A percentile compares a stretch with the other conserved stretches of the same genome.
Evolutionary conservation across 495 filamentous ascomycete species (phyloP).

Genomic region (Penicillium bovifimosum): DNA sequence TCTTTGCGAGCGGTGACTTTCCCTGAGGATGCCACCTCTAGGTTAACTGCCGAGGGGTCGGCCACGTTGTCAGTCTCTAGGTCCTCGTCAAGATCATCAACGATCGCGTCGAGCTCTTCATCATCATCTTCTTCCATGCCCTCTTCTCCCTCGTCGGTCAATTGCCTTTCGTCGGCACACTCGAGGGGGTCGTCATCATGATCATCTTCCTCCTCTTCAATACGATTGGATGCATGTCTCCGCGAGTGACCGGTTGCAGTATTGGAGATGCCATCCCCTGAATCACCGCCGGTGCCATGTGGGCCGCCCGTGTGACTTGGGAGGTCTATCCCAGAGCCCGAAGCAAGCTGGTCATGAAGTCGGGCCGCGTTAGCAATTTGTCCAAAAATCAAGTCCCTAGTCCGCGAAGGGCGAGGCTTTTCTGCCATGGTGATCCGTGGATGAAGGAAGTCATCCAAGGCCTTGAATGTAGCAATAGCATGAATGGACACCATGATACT

Average conservation of each 20-base stretch:
- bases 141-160: conserved; percentile 72
- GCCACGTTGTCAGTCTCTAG: conserved; percentile 66
- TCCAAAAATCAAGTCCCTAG: conserved; percentile 62
- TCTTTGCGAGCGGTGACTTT: conserved; percentile 96
- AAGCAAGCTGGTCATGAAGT: conserved; percentile 39
- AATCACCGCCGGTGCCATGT: conserved; percentile 26
- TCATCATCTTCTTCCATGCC: conserved; percentile 64
- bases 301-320: conserved; percentile 25
- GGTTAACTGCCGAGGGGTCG: conserved; percentile 84
- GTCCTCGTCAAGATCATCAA: conserved; percentile 86
- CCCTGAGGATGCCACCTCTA: conserved; percentile 84
- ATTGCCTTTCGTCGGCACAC: conserved; percentile 87
- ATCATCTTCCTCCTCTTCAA: conserved; percentile 47
- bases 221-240: conserved; percentile 40
- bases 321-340: conserved; percentile 17
- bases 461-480: conserved; percentile 96
- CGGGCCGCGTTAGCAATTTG: conserved; percentile 75
- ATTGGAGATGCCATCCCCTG: conserved; percentile 20
- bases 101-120: conserved; percentile 73
- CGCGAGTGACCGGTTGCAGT: conserved; percentile 45
- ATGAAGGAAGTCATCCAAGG: conserved; percentile 91
- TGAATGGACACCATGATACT: conserved; percentile 98
- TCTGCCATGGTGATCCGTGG: conserved; percentile 83
- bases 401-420: conserved; percentile 62
- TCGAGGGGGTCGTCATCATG: conserved; percentile 64